A percentile compares a stretch with the other conserved stretches of the same genome.
Evolutionary conservation across 768 basidiomycete genomes (phyloP).

Genomic region (Phylloporus scabripes): DNA sequence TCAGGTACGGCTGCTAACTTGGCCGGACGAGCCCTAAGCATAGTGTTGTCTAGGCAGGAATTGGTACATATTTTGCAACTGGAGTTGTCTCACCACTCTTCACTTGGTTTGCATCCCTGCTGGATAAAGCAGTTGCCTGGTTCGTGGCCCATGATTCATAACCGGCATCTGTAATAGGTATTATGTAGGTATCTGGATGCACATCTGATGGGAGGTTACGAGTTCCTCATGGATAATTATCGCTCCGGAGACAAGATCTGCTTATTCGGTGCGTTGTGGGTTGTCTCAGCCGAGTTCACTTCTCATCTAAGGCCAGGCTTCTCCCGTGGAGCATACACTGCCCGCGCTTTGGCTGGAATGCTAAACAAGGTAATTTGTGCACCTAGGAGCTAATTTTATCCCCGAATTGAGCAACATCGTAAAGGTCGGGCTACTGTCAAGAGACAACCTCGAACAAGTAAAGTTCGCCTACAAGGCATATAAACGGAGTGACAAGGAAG

Average conservation of each 20-base stretch:
- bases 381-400: neutral
- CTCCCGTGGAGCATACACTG: constrained; percentile 64
- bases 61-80: constrained; percentile 51
- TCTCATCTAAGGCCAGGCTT: constrained; percentile 48
- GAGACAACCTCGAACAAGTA: constrained; percentile 63
- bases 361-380: constrained; percentile 50
- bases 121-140: constrained; percentile 74
- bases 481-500: constrained; percentile 43
- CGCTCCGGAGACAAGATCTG: constrained; percentile 68
- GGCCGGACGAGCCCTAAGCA: neutral
- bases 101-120: constrained; percentile 50
- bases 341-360: constrained; percentile 70
- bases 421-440: constrained; percentile 67
- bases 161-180: neutral
- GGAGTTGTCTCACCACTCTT: constrained; percentile 63
- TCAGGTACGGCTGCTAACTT: constrained; percentile 42
- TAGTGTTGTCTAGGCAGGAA: constrained; percentile 34
- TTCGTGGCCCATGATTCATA: constrained; percentile 25
- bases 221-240: constrained; percentile 76
- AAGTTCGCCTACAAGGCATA: constrained; percentile 74
- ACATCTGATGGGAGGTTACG: constrained; percentile 73
- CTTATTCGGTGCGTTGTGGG: constrained; percentile 49
- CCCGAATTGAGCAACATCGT: neutral
- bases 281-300: neutral
- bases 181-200: constrained; percentile 55